These are phyloP conservation scores for Chytriomyces hyalinus DNA, from an alignment of 192 early-diverging fungal species.

Conservation along the genomic window DNA sequence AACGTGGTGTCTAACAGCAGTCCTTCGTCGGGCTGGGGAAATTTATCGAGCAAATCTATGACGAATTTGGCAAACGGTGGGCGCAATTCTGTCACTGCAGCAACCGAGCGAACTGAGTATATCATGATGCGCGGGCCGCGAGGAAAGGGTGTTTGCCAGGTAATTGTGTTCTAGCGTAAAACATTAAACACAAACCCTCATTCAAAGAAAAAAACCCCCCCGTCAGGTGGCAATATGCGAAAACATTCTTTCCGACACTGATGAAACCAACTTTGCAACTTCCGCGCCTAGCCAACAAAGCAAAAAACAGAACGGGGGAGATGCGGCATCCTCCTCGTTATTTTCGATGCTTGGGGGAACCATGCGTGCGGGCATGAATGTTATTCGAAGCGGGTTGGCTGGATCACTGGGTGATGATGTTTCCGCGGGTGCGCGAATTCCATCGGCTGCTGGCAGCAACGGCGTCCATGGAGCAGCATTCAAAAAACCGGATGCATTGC, in stretches of 20 bases:
- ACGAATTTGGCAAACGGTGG: slow-evolving; percentile 12
- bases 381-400: slow-evolving; percentile 27
- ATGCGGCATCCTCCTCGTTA: slow-evolving; percentile 15
- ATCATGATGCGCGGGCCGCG: slow-evolving; percentile 94
- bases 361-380: slow-evolving; percentile 21
- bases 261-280: background rate
- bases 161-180: slow-evolving; percentile 28
- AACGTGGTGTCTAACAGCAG: slow-evolving; percentile 53
- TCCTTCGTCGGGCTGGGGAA: slow-evolving; percentile 64
- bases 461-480: background rate
- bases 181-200: background rate
- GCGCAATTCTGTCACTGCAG: slow-evolving; percentile 35
- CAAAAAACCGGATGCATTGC: slow-evolving; percentile 71
- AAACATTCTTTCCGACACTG: slow-evolving; percentile 13
- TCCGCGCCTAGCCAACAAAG: background rate
- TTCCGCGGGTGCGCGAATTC: background rate
- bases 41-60: slow-evolving; percentile 20
- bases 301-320: background rate
- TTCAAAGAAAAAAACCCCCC: background rate
- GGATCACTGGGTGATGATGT: slow-evolving; percentile 8
- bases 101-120: slow-evolving; percentile 82
- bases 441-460: background rate
- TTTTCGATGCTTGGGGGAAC: slow-evolving; percentile 35
- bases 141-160: slow-evolving; percentile 88
- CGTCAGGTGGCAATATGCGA: slow-evolving; percentile 40